Conservation (phyloP, 2,329 filamentous ascomycete species). For the Xylariaceae sp. region DNA sequence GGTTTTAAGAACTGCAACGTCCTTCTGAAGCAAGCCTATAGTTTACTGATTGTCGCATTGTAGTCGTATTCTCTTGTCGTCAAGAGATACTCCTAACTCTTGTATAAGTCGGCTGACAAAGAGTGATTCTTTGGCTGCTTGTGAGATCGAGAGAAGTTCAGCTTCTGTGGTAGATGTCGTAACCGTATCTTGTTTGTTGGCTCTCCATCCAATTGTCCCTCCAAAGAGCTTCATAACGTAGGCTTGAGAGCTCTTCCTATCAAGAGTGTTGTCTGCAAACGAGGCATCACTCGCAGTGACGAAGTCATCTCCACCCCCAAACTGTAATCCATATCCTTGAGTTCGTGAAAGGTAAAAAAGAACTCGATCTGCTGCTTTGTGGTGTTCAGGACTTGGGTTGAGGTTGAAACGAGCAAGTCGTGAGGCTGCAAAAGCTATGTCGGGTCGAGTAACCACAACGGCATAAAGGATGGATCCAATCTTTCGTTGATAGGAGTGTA, state of each 20-base stretch:
- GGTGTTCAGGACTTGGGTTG: background rate
- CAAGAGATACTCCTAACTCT: background rate
- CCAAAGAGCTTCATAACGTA: conserved; percentile 3
- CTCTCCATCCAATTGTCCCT: conserved; percentile 1
- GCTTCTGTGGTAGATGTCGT: conserved; percentile 4
- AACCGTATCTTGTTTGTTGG: conserved; percentile 5
- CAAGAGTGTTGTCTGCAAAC: conserved; percentile 1
- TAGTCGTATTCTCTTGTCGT: background rate
- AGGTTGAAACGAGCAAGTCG: background rate
- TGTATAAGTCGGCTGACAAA: background rate
- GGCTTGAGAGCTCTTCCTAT: conserved; percentile 9
- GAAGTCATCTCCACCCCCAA: background rate
- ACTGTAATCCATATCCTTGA: background rate
- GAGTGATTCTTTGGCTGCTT: conserved; percentile 5
- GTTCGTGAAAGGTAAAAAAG: background rate
- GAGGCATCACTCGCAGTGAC: background rate
- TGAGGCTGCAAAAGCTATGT: background rate
- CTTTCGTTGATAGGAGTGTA: background rate
- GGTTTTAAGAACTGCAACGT: background rate
- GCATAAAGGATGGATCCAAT: background rate
- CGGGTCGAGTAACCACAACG: background rate
- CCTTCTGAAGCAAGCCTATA: background rate
- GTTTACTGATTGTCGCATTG: conserved; percentile 7
- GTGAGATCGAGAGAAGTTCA: conserved; percentile 2
- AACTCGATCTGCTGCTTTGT: background rate